Evolutionary conservation across 2,329 filamentous ascomycete genomes (phyloP).

Genomic region (Ophiocordyceps camponoti-floridani): DNA sequence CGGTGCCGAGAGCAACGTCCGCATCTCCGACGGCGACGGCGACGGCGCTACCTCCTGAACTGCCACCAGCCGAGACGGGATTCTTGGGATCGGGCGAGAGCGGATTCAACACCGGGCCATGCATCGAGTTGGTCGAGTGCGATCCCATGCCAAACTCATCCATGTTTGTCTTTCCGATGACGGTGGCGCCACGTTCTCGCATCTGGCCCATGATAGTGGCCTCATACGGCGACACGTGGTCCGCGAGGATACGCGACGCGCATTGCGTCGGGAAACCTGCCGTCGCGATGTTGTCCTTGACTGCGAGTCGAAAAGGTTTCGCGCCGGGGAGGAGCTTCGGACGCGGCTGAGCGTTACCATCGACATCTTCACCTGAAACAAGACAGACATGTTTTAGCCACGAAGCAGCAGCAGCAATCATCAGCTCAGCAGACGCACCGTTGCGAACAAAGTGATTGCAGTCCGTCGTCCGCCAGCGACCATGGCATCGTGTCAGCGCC

Average conservation of each 20-base stretch:
- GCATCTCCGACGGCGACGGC: conserved; percentile 49
- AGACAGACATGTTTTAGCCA: no score
- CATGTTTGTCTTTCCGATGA: conserved; percentile 75
- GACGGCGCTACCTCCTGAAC: conserved; percentile 84
- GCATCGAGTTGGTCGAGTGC: conserved; percentile 53
- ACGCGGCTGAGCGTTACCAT: no score
- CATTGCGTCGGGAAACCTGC: conserved; percentile 57
- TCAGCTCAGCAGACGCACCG: conserved; percentile 7
- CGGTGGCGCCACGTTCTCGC: conserved; percentile 37
- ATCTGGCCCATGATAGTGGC: conserved; percentile 64
- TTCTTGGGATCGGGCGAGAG: conserved; percentile 13
- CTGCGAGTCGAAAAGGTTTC: conserved; percentile 29
- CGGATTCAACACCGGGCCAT: conserved; percentile 44
- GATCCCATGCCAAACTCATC: conserved; percentile 96
- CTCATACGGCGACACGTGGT: conserved; percentile 59
- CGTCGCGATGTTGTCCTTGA: conserved; percentile 68
- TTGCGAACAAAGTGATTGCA: conserved; percentile 19
- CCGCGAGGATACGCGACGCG: conserved; percentile 55
- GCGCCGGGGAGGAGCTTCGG: conserved; percentile 5
- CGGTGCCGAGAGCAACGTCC: conserved; percentile 63
- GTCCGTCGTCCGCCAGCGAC: conserved; percentile 9
- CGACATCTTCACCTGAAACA: no score
- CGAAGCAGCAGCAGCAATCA: no score
- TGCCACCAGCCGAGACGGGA: conserved; percentile 58
- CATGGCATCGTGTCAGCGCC: conserved; percentile 6